Evolutionary conservation across 768 basidiomycete species (phyloP).

Genomic region (Pholiota conissans): DNA sequence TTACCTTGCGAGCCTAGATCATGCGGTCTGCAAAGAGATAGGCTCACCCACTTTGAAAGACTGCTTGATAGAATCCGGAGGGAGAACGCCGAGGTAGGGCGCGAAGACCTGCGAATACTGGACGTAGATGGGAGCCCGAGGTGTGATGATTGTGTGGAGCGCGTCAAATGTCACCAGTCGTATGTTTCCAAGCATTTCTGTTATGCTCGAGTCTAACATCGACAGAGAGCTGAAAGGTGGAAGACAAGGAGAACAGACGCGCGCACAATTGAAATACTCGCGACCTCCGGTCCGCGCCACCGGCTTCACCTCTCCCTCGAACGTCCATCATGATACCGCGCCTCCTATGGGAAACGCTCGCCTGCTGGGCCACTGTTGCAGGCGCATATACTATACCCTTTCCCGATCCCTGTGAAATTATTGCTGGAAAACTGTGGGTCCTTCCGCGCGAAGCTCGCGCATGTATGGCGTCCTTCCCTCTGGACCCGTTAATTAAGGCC

Average conservation of each 20-base stretch:
- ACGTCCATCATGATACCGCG: conserved; percentile 1
- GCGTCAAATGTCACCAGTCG: conserved; percentile 79
- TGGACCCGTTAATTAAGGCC: conserved; percentile 44
- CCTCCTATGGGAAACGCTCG: conserved; percentile 3
- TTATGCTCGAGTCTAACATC: too few species aligned
- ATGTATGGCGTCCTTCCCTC: conserved; percentile 49
- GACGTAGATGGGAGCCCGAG: conserved; percentile 64
- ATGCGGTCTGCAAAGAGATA: not conserved
- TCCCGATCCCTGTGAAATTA: conserved; percentile 49
- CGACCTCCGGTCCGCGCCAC: not conserved
- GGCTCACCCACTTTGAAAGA: conserved; percentile 62
- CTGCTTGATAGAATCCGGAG: conserved; percentile 47
- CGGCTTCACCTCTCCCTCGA: not conserved
- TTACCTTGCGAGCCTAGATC: not conserved
- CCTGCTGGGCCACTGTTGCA: not conserved
- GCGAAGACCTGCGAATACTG: conserved; percentile 67
- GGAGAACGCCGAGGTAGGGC: conserved; percentile 63
- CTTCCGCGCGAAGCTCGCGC: conserved; percentile 49
- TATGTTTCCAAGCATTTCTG: conserved; percentile 32
- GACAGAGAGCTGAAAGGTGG: not conserved
- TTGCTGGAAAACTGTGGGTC: conserved; percentile 58
- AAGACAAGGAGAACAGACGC: too few species aligned
- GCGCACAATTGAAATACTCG: too few species aligned
- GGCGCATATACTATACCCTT: conserved; percentile 2
- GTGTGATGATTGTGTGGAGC: conserved; percentile 72